A percentile compares a stretch with the other conserved stretches of the same genome.
These are phyloP conservation scores for Luffa aegyptiaca DNA, from an alignment of 306 rosid genomes.

Conservation along the genomic window DNA sequence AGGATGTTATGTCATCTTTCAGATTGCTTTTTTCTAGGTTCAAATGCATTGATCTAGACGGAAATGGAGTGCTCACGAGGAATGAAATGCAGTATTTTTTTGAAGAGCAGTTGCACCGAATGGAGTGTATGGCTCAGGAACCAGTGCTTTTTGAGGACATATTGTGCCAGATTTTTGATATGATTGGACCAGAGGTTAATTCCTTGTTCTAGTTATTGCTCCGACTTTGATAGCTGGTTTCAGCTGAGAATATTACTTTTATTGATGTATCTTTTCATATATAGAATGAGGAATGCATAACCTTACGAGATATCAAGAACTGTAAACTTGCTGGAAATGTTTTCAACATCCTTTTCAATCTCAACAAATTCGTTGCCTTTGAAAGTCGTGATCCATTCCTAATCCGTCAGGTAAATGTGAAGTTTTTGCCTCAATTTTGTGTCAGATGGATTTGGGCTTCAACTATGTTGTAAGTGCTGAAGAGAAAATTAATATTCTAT, in stretches of 20 bases:
- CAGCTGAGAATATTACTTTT: not conserved
- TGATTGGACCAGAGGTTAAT: constrained; percentile 81
- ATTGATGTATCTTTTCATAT: not conserved
- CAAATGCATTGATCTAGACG: constrained; percentile 95
- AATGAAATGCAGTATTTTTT: constrained; percentile 90
- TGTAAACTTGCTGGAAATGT: constrained; percentile 86
- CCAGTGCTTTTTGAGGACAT: constrained; percentile 98
- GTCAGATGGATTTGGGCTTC: not conserved
- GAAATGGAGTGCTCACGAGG: constrained; percentile 75
- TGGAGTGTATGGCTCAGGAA: constrained; percentile 99
- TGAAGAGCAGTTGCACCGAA: constrained; percentile 94
- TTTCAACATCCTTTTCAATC: constrained; percentile 91
- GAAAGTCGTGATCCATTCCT: constrained; percentile 95
- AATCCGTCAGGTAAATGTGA: constrained; percentile 77
- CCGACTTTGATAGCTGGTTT: not conserved
- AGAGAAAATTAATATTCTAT: constrained; percentile 18
- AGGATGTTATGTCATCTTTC: not conserved
- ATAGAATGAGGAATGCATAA: constrained; percentile 62
- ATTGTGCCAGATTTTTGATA: constrained; percentile 90
- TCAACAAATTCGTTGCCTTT: constrained; percentile 92
- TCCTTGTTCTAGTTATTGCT: constrained; percentile 7
- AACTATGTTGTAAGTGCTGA: not conserved
- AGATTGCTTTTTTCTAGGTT: constrained; percentile 47
- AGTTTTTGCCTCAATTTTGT: not conserved
- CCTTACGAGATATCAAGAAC: constrained; percentile 74